A percentile compares a stretch with the other conserved stretches of the same genome.
Evolutionary conservation across 1,139 yeast species (phyloP).

Genomic region (Kurtzmaniella quercitrusa): DNA sequence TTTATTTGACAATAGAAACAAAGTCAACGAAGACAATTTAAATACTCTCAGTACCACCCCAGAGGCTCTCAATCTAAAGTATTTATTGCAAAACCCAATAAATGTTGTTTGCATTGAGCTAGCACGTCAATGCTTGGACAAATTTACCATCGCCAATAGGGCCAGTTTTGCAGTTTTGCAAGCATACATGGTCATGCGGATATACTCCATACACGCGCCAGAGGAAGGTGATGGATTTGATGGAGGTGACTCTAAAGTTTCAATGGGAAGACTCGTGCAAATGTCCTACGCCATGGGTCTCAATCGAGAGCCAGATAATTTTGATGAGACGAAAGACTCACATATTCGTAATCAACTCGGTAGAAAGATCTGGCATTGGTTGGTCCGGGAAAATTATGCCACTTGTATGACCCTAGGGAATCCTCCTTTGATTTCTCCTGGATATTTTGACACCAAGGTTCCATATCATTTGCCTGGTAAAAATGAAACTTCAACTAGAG

Average conservation of each 20-base stretch:
- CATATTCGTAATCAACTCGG: slow-evolving; percentile 15
- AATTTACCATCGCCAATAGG: slow-evolving; percentile 45
- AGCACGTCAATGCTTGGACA: slow-evolving; percentile 44
- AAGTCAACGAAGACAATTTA: slow-evolving; percentile 13
- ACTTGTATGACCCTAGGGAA: slow-evolving; percentile 7
- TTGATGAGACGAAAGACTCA: slow-evolving; percentile 13
- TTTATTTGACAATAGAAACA: slow-evolving; percentile 19
- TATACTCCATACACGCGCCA: slow-evolving; percentile 42
- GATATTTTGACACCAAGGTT: slow-evolving; percentile 4
- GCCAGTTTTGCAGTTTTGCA: slow-evolving; percentile 50
- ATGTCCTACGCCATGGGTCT: slow-evolving; percentile 45
- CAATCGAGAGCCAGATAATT: slow-evolving; percentile 37
- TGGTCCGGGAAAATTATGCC: slow-evolving; percentile 9
- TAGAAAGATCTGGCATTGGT: slow-evolving; percentile 18
- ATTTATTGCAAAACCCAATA: slow-evolving; percentile 19
- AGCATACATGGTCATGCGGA: slow-evolving; percentile 33
- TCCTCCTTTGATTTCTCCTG: slow-evolving; percentile 1
- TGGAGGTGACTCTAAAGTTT: slow-evolving; percentile 39
- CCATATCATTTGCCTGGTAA: slow-evolving; percentile 5
- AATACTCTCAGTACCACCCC: slow-evolving; percentile 10
- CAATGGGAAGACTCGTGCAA: slow-evolving; percentile 34
- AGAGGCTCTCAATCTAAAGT: slow-evolving; percentile 12
- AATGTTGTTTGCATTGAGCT: slow-evolving; percentile 17
- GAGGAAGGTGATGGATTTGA: slow-evolving; percentile 51
- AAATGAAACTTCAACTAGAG: slow-evolving; percentile 1